Conservation (phyloP, 495 filamentous ascomycete genomes). For the Podospora fimiseda region DNA sequence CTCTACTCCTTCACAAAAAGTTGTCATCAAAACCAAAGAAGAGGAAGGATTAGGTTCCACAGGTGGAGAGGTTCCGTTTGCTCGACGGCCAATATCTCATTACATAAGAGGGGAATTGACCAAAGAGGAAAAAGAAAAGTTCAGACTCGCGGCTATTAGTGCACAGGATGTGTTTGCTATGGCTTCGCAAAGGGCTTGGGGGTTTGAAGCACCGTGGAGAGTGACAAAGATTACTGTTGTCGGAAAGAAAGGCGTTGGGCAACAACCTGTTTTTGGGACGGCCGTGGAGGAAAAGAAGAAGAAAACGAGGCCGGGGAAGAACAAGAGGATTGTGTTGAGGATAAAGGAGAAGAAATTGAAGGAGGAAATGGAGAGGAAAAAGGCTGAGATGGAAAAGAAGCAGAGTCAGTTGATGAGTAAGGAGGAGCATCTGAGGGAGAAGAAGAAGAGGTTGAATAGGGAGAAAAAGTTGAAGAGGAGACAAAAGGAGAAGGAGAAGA, state of each 20-base stretch:
- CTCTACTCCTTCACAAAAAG: constrained; percentile 28
- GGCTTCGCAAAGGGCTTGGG: constrained; percentile 41
- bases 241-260: neutral
- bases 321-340: constrained; percentile 42
- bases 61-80: constrained; percentile 31
- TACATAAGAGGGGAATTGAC: constrained; percentile 38
- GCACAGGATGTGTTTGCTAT: constrained; percentile 37
- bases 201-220: constrained; percentile 50
- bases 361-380: constrained; percentile 24
- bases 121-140: constrained; percentile 23
- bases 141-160: constrained; percentile 37
- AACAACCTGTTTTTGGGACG: neutral
- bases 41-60: constrained; percentile 22
- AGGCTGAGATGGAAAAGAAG: constrained; percentile 24
- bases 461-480: constrained; percentile 48
- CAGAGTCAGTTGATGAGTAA: constrained; percentile 28
- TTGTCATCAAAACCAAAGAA: constrained; percentile 28
- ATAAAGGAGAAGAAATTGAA: constrained; percentile 27
- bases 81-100: constrained; percentile 34
- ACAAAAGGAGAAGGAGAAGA: constrained; percentile 45
- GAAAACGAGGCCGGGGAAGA: constrained; percentile 47
- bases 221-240: constrained; percentile 34
- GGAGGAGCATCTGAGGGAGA: constrained; percentile 46
- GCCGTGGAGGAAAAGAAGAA: constrained; percentile 24
- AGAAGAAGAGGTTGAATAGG: constrained; percentile 48